These are phyloP conservation scores for Cystoderma amianthinum DNA, from an alignment of 768 basidiomycete genomes.

Conservation along the genomic window DNA sequence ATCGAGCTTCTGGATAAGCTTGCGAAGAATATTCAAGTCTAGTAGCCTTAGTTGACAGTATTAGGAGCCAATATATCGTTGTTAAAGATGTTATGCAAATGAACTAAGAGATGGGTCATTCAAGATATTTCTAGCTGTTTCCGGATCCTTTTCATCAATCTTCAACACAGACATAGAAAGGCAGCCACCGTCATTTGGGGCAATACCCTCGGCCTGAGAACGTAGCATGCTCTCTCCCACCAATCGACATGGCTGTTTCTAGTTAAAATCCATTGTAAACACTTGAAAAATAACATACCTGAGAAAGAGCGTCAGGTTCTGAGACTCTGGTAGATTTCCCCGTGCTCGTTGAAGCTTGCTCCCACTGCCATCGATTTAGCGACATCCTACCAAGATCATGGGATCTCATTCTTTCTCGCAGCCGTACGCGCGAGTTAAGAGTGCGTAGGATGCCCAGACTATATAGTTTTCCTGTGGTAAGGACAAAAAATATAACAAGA, in stretches of 20 bases:
- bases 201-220: too few species aligned
- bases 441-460: constrained; percentile 31
- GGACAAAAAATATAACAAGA: constrained; percentile 39
- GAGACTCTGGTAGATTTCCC: neutral
- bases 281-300: neutral
- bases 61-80: neutral
- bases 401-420: constrained; percentile 30
- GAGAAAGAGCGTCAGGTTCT: neutral
- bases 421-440: constrained; percentile 24
- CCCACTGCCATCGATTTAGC: constrained; percentile 23
- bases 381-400: constrained; percentile 33
- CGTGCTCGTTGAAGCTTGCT: constrained; percentile 1
- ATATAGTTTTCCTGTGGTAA: constrained; percentile 46
- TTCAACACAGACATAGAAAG: too few species aligned
- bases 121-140: too few species aligned
- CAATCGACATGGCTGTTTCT: too few species aligned
- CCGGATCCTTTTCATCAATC: too few species aligned
- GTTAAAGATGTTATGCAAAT: neutral
- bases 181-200: too few species aligned
- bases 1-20: constrained; percentile 46
- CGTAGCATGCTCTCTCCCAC: too few species aligned
- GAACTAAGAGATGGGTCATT: neutral
- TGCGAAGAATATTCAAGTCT: constrained; percentile 25
- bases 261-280: neutral
- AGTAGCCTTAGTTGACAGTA: neutral